A percentile compares a stretch with the other conserved stretches of the same genome.
Evolutionary conservation across 1,284 basidiomycete species (phyloP).

Genomic region (Puccinia coronata): DNA sequence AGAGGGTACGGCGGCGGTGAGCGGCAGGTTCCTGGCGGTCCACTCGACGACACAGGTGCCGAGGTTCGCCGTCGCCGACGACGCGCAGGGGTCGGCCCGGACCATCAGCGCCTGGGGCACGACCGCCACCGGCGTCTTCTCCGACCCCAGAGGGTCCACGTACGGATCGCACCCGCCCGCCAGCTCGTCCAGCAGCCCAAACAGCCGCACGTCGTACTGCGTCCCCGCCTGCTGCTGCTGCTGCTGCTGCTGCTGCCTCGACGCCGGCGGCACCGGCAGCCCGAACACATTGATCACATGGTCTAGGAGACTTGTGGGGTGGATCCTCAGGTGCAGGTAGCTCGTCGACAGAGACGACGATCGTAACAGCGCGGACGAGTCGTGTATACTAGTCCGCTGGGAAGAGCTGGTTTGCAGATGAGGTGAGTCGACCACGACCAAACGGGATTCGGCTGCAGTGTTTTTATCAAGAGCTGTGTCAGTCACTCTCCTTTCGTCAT

Average conservation of each 20-base stretch:
- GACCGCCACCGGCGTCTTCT: background rate
- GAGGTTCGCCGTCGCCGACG: background rate
- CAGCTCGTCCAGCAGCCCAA: slow-evolving; percentile 30
- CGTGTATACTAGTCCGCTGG: background rate
- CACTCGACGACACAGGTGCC: slow-evolving; percentile 28
- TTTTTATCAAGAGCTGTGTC: background rate
- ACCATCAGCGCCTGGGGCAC: slow-evolving; percentile 25
- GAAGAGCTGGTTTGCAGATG: slow-evolving; percentile 19
- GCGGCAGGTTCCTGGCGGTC: slow-evolving; percentile 24
- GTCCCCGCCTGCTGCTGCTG: slow-evolving; percentile 34
- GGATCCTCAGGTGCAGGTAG: slow-evolving; percentile 27
- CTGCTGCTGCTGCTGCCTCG: background rate
- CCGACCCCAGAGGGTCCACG: background rate
- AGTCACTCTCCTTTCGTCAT: background rate
- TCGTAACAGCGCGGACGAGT: background rate
- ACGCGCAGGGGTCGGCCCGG: background rate
- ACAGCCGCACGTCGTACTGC: slow-evolving; percentile 31
- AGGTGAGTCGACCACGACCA: slow-evolving; percentile 40
- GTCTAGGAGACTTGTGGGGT: slow-evolving; percentile 36
- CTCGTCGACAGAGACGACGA: slow-evolving; percentile 22
- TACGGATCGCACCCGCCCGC: slow-evolving; percentile 12
- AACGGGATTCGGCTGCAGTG: slow-evolving; percentile 17
- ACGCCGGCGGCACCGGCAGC: background rate
- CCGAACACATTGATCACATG: slow-evolving; percentile 34
- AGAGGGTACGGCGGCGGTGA: background rate